Evolutionary conservation across 2,329 filamentous ascomycete genomes (phyloP).

Genomic region (Monosporascus sp.): DNA sequence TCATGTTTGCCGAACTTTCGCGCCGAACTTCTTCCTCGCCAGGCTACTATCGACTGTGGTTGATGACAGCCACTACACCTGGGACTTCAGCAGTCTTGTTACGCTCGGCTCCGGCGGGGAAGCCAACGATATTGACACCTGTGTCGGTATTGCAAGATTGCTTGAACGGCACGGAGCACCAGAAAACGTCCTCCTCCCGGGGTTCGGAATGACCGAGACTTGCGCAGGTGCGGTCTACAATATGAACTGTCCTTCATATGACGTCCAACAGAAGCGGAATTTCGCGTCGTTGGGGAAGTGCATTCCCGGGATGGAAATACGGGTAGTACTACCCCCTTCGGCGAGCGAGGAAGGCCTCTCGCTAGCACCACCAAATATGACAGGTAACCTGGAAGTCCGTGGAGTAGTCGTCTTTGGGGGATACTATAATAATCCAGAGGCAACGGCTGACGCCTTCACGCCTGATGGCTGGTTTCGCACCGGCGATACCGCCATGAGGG

Average conservation of each 20-base stretch:
- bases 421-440: too few species aligned
- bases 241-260: conserved; percentile 33
- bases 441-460: too few species aligned
- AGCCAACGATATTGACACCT: conserved; percentile 33
- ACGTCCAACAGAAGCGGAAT: conserved; percentile 20
- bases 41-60: conserved; percentile 13
- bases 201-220: conserved; percentile 49
- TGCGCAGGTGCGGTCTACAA: conserved; percentile 45
- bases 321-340: conserved; percentile 7
- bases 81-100: conserved; percentile 26
- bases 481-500: too few species aligned
- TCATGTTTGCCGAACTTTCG: conserved; percentile 38
- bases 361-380: too few species aligned
- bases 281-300: conserved; percentile 35
- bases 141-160: conserved; percentile 19
- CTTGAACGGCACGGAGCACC: conserved; percentile 28
- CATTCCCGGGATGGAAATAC: conserved; percentile 34
- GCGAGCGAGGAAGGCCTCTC: too few species aligned
- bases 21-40: conserved; percentile 33
- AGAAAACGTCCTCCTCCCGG: conserved; percentile 31
- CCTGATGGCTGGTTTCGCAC: too few species aligned
- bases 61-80: conserved; percentile 1
- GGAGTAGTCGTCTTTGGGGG: too few species aligned
- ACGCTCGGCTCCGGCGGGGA: conserved; percentile 41
- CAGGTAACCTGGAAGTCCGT: too few species aligned